Percentiles rank a stretch among this genome's conserved stretches.
Conservation (phyloP, 352 stramenopile species). For the Phytophthora ramorum region DNA sequence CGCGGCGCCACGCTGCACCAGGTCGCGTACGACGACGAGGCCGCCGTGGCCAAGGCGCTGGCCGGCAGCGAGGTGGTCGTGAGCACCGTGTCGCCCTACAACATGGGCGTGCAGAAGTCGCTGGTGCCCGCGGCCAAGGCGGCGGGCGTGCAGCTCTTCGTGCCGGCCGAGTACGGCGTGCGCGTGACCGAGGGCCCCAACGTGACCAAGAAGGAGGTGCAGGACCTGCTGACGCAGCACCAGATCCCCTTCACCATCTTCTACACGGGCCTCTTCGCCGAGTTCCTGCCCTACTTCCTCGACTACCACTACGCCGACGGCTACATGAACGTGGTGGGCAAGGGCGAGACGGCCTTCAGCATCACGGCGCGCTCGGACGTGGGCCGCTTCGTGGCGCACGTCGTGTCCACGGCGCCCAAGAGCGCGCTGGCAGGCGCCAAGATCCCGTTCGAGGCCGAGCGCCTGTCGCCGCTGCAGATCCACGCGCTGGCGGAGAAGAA, state of each 20-base stretch:
- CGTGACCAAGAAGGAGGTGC: conserved; percentile 22
- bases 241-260: conserved; percentile 23
- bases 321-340: conserved; percentile 24
- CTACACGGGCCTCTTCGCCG: conserved; percentile 31
- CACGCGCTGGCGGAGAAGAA: conserved; percentile 27
- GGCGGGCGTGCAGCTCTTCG: conserved; percentile 36
- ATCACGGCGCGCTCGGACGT: conserved; percentile 18
- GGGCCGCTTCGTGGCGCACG: conserved; percentile 2
- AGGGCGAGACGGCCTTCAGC: conserved; percentile 22
- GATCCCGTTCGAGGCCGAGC: conserved; percentile 26
- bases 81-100: conserved; percentile 14
- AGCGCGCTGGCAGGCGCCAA: conserved; percentile 20
- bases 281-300: conserved; percentile 18
- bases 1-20: conserved; percentile 28
- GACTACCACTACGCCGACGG: conserved; percentile 25
- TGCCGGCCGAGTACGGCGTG: conserved; percentile 31
- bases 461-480: conserved; percentile 29
- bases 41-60: conserved; percentile 28
- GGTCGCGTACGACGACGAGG: conserved; percentile 30
- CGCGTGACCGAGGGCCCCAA: conserved; percentile 27
- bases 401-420: conserved; percentile 17
- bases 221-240: conserved; percentile 19
- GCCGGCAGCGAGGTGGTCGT: conserved; percentile 26
- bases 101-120: conserved; percentile 18
- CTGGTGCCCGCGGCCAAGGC: conserved; percentile 22